Conservation (phyloP, 108 stramenopile genomes). For the Cyclotella cryptica region DNA sequence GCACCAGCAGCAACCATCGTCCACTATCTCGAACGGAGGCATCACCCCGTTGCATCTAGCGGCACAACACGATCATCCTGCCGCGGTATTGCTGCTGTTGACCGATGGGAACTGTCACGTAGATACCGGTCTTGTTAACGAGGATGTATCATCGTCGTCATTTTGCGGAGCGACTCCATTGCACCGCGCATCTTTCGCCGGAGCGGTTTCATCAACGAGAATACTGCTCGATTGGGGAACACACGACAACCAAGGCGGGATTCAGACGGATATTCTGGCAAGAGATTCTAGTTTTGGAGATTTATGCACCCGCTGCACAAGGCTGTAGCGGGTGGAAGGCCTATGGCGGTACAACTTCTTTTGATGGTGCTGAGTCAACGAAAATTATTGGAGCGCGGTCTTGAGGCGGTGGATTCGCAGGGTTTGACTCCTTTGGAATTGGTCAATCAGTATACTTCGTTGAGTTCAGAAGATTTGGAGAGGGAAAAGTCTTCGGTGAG, state of each 20-base stretch:
- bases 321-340: slow-evolving; percentile 83
- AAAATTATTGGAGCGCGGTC: slow-evolving; percentile 34
- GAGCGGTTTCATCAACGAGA: slow-evolving; percentile 78
- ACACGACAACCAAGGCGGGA: neutral
- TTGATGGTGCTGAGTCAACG: slow-evolving; percentile 54
- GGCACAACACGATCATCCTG: slow-evolving; percentile 81
- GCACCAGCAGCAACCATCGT: neutral
- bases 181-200: slow-evolving; percentile 84
- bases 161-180: slow-evolving; percentile 72
- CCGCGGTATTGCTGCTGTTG: slow-evolving; percentile 67
- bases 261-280: slow-evolving; percentile 58
- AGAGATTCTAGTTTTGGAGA: slow-evolving; percentile 83
- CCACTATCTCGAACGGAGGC: slow-evolving; percentile 26
- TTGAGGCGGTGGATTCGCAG: slow-evolving; percentile 28
- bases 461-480: slow-evolving; percentile 44
- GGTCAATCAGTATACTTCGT: slow-evolving; percentile 50
- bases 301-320: slow-evolving; percentile 83
- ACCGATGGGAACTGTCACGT: slow-evolving; percentile 58
- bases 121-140: slow-evolving; percentile 34
- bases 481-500: slow-evolving; percentile 58
- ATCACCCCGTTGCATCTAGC: slow-evolving; percentile 77
- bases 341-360: slow-evolving; percentile 74
- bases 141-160: neutral
- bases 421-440: slow-evolving; percentile 59
- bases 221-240: slow-evolving; percentile 63